phyloP scores from a whole-genome alignment of 2,329 filamentous ascomycete species.

The Botrytis elliptica region DNA sequence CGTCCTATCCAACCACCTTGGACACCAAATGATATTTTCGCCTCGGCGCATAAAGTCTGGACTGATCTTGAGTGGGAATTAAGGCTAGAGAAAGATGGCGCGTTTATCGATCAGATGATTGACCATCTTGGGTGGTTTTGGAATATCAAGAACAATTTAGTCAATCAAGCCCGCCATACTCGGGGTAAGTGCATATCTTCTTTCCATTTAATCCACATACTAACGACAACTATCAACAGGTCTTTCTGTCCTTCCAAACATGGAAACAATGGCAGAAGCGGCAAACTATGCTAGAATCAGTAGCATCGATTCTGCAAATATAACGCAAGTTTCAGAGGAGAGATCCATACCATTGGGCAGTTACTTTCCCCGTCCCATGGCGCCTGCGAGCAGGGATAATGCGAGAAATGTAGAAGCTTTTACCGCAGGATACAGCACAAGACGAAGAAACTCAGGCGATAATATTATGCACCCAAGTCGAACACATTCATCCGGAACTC shows the following conservation, averaged over 20 bases:
- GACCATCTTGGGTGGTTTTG: conserved; percentile 6
- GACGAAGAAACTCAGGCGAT: no score
- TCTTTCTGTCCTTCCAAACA: background rate
- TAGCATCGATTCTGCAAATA: background rate
- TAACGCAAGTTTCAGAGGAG: background rate
- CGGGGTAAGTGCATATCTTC: background rate
- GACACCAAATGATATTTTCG: background rate
- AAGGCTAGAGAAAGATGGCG: background rate
- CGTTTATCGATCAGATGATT: background rate
- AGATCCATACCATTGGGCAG: background rate
- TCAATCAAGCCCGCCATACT: background rate
- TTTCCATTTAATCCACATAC: background rate
- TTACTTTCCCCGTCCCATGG: background rate
- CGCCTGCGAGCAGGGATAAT: background rate
- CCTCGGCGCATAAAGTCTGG: background rate
- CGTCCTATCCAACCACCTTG: no score
- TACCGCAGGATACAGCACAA: background rate
- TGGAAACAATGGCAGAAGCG: background rate
- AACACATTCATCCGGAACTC: background rate
- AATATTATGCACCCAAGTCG: background rate
- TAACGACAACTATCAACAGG: background rate
- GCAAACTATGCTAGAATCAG: background rate
- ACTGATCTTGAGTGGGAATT: conserved; percentile 7
- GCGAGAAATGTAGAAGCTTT: background rate
- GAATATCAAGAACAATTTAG: background rate